These are phyloP conservation scores for Chlamydomonas applanata DNA, from an alignment of 139 green algal genomes.

Conservation along the genomic window DNA sequence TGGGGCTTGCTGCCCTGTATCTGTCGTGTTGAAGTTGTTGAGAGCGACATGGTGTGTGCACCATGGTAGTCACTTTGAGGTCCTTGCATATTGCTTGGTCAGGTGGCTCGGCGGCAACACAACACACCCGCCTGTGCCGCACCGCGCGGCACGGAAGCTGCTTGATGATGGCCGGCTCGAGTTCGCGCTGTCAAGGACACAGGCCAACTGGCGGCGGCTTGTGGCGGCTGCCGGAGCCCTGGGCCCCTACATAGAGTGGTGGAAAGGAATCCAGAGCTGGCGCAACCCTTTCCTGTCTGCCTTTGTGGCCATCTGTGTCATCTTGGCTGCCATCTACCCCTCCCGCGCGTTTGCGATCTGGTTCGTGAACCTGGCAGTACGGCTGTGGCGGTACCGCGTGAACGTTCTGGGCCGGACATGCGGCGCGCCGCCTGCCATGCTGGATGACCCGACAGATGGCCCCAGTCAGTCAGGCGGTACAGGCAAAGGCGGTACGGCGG, in stretches of 20 bases:
- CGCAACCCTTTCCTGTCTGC: slow-evolving; percentile 3
- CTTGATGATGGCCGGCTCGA: slow-evolving; percentile 39
- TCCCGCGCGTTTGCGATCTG: not conserved
- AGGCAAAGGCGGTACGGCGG: no score
- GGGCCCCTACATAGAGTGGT: slow-evolving; percentile 10
- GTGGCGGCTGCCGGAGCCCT: not conserved
- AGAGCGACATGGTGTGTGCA: no score
- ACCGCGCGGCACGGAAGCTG: slow-evolving; percentile 10
- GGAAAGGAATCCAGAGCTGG: slow-evolving; percentile 13
- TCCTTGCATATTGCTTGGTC: no score
- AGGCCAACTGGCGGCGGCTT: slow-evolving; percentile 36
- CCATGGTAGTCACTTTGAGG: no score
- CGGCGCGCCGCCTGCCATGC: slow-evolving; percentile 8
- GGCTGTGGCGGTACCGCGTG: not conserved
- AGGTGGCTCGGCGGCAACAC: not conserved
- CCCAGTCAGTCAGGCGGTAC: not conserved
- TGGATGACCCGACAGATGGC: slow-evolving; percentile 11
- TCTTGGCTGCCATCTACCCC: slow-evolving; percentile 11
- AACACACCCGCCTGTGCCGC: not conserved
- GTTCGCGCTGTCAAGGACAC: slow-evolving; percentile 36
- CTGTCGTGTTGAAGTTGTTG: no score
- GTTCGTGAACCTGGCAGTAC: not conserved
- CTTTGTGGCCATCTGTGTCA: not conserved
- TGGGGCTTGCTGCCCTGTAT: no score
- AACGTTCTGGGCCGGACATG: not conserved